Evolutionary conservation across 345 rosid genomes (phyloP), one percentile per base, ranked within the genome.

Genomic region (Capsella bursapastoris): DNA sequence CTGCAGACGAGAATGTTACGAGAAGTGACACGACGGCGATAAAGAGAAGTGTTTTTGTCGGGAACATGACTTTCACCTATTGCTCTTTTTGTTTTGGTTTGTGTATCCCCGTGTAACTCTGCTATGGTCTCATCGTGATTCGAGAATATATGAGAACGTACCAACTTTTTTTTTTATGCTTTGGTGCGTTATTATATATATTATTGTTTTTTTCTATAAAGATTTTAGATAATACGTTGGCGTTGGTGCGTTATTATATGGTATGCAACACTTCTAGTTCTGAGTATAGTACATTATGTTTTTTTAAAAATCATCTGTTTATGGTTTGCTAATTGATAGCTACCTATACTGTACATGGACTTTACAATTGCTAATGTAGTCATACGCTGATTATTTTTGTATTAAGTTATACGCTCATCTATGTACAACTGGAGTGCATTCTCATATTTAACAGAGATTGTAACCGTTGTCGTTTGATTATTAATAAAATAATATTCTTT

Each of bases 1-100:
- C 82, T 52, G 97, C 80, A 49, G 63, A 51, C 6, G 91, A 81
- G 2, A 82, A 84, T 35, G 64, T 37, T 52, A 6, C 51, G 79
- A 62, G 57, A 27, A 76, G 43, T 3, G 74, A 68, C 25, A 53
- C 57, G 65, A 76, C 65, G 64, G 57, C 12, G 50, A 68, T 62
- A 7, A 68, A 44, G 43, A 76, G 41, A 61, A 45, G 1, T 3
- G 49, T 34, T 61, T 61, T 43, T 25, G 50, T 32, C 12, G 50
- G 10, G 43, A 62, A 52, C 79, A 75, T 75, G 64, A 51, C 68
- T 59, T 57, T 29, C 18, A 48, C 41, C 18, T 57, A 57, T 74
- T 64, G 57, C 34, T 37, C 18, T 32, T 22, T 28, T 7, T 13
- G n/a, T 7, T 47, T 6, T n/a, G 10, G 2, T 22, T 9, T 15